Percentiles rank a stretch among this genome's conserved stretches.
These are phyloP conservation scores for Ploettnerulaceae sp. DNA, from an alignment of 2,329 filamentous ascomycete species.

Conservation along the genomic window DNA sequence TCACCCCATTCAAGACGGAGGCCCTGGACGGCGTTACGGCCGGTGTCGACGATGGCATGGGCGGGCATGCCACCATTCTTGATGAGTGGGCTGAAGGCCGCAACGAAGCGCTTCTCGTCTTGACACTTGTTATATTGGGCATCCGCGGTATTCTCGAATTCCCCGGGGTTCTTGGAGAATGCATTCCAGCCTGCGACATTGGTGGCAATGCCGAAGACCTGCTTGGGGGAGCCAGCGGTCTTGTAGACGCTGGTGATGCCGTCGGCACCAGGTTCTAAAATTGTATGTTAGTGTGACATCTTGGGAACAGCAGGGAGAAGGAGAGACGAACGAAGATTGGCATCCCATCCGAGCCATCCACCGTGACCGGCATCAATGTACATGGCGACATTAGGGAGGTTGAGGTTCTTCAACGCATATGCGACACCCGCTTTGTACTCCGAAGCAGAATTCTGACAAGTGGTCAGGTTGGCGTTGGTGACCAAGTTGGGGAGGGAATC, in stretches of 20 bases:
- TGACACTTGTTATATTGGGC: slow-evolving; percentile 45
- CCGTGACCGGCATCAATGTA: slow-evolving; percentile 55
- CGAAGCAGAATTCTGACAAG: slow-evolving; percentile 44
- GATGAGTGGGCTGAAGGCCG: slow-evolving; percentile 37
- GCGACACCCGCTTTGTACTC: slow-evolving; percentile 47
- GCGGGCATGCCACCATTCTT: slow-evolving; percentile 27
- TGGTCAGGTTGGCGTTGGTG: slow-evolving; percentile 48
- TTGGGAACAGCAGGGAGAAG: background rate
- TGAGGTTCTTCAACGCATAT: slow-evolving; percentile 48
- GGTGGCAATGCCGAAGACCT: slow-evolving; percentile 51
- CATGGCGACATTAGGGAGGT: slow-evolving; percentile 53
- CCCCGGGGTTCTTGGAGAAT: slow-evolving; percentile 25
- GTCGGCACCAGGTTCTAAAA: slow-evolving; percentile 40
- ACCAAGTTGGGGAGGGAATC: slow-evolving; percentile 56
- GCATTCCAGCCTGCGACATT: slow-evolving; percentile 57
- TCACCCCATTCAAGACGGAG: slow-evolving; percentile 43
- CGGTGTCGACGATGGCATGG: slow-evolving; percentile 47
- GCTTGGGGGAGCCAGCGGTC: slow-evolving; percentile 43
- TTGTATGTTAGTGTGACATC: background rate
- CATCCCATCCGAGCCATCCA: slow-evolving; percentile 55
- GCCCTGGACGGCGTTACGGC: slow-evolving; percentile 45
- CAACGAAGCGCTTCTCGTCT: slow-evolving; percentile 38
- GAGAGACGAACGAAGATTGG: slow-evolving; percentile 40
- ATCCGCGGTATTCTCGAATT: slow-evolving; percentile 38
- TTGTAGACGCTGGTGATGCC: slow-evolving; percentile 46